A percentile compares a stretch with the other conserved stretches of the same genome.
These are phyloP conservation scores for Tricholoma saponaceum DNA, from an alignment of 768 basidiomycete species.

Conservation along the genomic window DNA sequence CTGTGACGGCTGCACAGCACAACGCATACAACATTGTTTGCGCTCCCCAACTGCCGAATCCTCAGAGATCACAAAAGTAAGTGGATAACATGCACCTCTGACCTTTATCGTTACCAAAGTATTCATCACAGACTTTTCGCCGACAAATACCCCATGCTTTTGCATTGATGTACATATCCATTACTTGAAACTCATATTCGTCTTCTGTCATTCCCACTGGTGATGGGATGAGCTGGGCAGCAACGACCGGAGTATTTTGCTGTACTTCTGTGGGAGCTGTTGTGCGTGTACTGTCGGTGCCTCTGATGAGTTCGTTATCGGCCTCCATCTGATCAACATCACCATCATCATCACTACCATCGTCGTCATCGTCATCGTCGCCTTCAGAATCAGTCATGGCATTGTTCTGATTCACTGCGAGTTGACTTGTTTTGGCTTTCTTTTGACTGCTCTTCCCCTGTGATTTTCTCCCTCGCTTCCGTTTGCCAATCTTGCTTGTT, in stretches of 20 bases:
- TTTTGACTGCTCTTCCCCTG: too few relatives aligned
- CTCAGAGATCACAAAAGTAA: not conserved
- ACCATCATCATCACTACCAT: too few relatives aligned
- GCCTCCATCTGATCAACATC: too few relatives aligned
- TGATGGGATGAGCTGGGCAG: not conserved
- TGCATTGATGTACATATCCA: not conserved
- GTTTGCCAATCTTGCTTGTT: too few relatives aligned
- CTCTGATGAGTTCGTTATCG: too few relatives aligned
- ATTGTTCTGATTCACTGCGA: too few relatives aligned
- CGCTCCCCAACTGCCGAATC: not conserved
- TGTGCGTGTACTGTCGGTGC: too few relatives aligned
- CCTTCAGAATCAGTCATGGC: too few relatives aligned
- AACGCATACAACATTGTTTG: slow-evolving; percentile 6
- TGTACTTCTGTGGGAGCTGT: too few relatives aligned
- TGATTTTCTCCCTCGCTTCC: too few relatives aligned
- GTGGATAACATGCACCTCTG: not conserved
- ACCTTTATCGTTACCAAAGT: not conserved
- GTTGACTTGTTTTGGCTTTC: too few relatives aligned
- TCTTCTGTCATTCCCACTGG: not conserved
- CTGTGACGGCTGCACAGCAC: not conserved
- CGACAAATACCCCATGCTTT: not conserved
- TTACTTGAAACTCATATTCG: not conserved
- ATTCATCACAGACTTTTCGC: not conserved
- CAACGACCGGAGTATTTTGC: not conserved
- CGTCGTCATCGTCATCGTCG: too few relatives aligned